Evolutionary conservation across 2,329 filamentous ascomycete species (phyloP), one percentile per base, ranked within the genome.

Genomic region (Aspergillus pseudonomiae): DNA sequence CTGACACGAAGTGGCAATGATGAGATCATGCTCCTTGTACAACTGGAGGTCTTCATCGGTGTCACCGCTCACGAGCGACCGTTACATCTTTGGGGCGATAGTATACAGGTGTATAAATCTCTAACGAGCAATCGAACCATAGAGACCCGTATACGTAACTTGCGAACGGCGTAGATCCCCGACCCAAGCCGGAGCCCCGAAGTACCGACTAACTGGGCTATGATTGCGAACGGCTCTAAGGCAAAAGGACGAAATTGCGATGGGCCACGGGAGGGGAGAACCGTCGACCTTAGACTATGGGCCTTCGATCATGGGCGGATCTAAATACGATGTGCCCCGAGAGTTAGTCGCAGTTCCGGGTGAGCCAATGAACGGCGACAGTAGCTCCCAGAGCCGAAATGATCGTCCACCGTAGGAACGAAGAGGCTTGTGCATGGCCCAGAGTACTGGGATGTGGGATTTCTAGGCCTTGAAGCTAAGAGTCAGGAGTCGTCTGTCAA

Each of bases 371-470:
- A 57, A 16, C 41, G 28, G 52, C 54, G 56, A 14, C 14, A 9
- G 39, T 59, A 57, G 59, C 59, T 61, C 39, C 36, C 55, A 39
- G 55, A 41, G 43, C 32, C 55, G 43, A 54, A 55, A 48, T 43
- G 61, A 62, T 65, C 63, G 57, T 57, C 60, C 61, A 59, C 57
- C 30, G 60, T 53, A 60, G 39, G 53, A 65, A 55, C 46, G 26
- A 62, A 54, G 57, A 61, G 62, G 60, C 61, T 61, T 65, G 63
- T 65, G 63, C 64, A 63, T 61, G 61, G 61, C 61, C 65, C 65
- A 59, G 36, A 28, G 50, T 53, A 24, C 62, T 60, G 64, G 65
- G 55, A 61, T 58, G 16, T 56, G 46, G 58, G 62, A 62, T 62
- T 52, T 36, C 45, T 52, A 28, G 30, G n/a, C 24, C 32, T 52